Conservation (phyloP, 2,329 filamentous ascomycete species). For the Fusarium staphyleae region DNA sequence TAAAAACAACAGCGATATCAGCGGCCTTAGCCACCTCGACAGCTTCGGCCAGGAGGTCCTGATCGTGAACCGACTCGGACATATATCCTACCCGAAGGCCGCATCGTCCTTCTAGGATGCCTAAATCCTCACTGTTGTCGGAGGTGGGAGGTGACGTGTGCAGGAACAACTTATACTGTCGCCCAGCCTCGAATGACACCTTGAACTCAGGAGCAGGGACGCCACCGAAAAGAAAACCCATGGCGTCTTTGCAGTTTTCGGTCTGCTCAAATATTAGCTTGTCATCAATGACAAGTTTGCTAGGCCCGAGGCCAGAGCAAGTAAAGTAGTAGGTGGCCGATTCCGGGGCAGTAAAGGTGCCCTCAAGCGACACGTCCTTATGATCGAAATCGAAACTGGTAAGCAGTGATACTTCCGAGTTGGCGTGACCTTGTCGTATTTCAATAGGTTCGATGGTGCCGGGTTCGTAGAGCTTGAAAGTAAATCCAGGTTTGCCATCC, state of each 20-base stretch:
- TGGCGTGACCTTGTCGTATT: slow-evolving; percentile 35
- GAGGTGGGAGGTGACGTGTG: slow-evolving; percentile 42
- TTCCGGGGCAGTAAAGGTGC: slow-evolving; percentile 43
- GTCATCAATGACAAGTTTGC: slow-evolving; percentile 43
- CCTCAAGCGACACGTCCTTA: slow-evolving; percentile 43
- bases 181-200: slow-evolving; percentile 40
- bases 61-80: slow-evolving; percentile 44
- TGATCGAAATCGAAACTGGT: slow-evolving; percentile 33
- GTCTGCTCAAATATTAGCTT: slow-evolving; percentile 44
- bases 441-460: slow-evolving; percentile 37
- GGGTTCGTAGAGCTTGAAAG: slow-evolving; percentile 42
- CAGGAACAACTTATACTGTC: slow-evolving; percentile 44
- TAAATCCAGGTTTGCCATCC: slow-evolving; percentile 46
- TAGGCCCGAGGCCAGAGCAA: slow-evolving; percentile 43
- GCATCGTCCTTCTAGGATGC: slow-evolving; percentile 45
- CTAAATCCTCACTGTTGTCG: slow-evolving; percentile 36
- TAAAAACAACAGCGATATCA: slow-evolving; percentile 62
- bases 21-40: slow-evolving; percentile 64
- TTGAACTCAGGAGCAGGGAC: slow-evolving; percentile 43
- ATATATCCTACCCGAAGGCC: slow-evolving; percentile 46
- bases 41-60: slow-evolving; percentile 55
- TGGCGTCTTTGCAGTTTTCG: slow-evolving; percentile 43
- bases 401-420: slow-evolving; percentile 38
- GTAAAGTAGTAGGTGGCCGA: slow-evolving; percentile 45
- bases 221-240: slow-evolving; percentile 47